Evolutionary conservation across 768 basidiomycete genomes (phyloP).

Genomic region (Solioccasus polychromus): DNA sequence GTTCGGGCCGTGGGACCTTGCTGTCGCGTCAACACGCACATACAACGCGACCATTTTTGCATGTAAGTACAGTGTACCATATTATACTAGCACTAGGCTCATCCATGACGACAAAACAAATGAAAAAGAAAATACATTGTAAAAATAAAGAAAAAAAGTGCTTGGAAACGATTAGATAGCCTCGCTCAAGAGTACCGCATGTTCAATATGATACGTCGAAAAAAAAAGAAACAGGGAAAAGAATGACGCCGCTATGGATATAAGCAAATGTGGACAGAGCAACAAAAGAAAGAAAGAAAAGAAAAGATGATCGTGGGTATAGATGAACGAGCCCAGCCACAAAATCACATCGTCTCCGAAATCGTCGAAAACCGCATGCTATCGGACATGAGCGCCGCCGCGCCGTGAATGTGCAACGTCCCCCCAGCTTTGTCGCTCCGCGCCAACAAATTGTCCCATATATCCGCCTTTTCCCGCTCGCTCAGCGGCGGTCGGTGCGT

Average conservation of each 20-base stretch:
- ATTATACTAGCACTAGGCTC: too few relatives aligned
- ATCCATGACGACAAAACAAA: too few relatives aligned
- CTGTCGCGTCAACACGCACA: conserved; percentile 31
- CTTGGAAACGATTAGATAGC: conserved; percentile 14
- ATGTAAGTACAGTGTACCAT: too few relatives aligned
- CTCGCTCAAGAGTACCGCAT: conserved; percentile 2
- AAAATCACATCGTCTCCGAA: conserved; percentile 15
- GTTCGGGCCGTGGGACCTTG: too few relatives aligned
- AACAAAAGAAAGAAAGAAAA: background rate
- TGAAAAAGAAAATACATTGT: background rate
- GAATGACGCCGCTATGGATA: conserved; percentile 9
- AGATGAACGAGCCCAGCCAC: too few relatives aligned
- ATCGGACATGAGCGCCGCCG: conserved; percentile 42
- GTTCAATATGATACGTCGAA: too few relatives aligned
- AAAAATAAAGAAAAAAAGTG: too few relatives aligned
- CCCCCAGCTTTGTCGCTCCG: conserved; percentile 70
- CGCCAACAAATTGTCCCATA: conserved; percentile 68
- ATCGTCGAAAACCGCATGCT: conserved; percentile 36
- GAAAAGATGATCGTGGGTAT: background rate
- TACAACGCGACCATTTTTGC: conserved; percentile 25
- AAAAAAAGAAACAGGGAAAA: background rate
- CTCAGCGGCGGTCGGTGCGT: conserved; percentile 42
- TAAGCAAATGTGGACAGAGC: too few relatives aligned
- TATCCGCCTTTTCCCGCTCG: conserved; percentile 67
- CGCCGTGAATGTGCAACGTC: conserved; percentile 54